A percentile compares a stretch with the other conserved stretches of the same genome.
Conservation (phyloP, 305 asterid species). For the Caryopteris hybrid region DNA sequence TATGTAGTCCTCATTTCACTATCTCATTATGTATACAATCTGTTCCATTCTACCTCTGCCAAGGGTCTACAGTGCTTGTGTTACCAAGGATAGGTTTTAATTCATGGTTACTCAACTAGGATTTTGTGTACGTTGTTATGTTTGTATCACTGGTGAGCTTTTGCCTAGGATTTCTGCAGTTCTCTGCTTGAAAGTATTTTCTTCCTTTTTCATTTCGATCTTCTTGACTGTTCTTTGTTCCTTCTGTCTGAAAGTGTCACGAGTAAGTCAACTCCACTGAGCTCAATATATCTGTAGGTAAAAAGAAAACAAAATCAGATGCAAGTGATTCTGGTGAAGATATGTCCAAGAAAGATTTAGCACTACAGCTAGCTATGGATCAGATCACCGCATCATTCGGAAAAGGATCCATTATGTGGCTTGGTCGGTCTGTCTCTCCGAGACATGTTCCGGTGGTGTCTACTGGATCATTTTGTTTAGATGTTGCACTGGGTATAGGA, state of each 20-base stretch:
- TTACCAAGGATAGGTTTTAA: constrained; percentile 9
- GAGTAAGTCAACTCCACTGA: background rate
- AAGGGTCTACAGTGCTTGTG: background rate
- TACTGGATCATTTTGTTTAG: constrained; percentile 88
- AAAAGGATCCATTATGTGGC: constrained; percentile 97
- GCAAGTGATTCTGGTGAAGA: constrained; percentile 84
- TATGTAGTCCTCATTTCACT: background rate
- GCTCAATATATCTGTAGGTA: constrained; percentile 39
- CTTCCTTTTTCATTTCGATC: background rate
- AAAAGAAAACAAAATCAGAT: constrained; percentile 62
- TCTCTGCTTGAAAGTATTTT: background rate
- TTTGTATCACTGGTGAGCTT: background rate
- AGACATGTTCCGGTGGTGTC: constrained; percentile 80
- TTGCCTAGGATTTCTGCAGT: background rate
- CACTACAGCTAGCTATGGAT: constrained; percentile 78
- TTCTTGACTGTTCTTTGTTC: background rate
- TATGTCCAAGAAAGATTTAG: constrained; percentile 91
- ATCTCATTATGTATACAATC: background rate
- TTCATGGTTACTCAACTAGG: constrained; percentile 9
- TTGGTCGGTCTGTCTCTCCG: constrained; percentile 59
- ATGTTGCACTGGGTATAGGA: constrained; percentile 82
- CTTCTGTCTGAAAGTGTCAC: background rate
- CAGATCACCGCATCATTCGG: constrained; percentile 81
- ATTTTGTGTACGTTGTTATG: background rate
- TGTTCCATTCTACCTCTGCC: background rate